These are phyloP conservation scores for Solanum rostratum DNA, from an alignment of 257 asterid species.

Conservation along the genomic window DNA sequence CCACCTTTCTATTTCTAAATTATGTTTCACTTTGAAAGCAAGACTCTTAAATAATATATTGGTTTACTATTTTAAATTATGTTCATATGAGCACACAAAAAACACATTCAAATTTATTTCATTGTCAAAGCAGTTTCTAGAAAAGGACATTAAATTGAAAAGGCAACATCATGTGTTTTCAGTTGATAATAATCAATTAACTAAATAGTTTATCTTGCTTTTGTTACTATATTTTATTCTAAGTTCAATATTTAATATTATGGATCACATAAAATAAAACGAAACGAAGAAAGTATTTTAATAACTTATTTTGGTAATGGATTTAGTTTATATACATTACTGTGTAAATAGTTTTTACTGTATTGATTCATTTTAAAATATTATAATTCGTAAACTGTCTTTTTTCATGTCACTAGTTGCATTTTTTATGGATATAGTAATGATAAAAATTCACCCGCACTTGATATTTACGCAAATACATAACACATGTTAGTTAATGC, in stretches of 20 bases:
- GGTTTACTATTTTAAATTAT: neutral
- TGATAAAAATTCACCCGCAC: neutral
- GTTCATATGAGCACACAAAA: neutral
- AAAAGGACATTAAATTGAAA: constrained; percentile 38
- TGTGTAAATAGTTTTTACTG: accelerated
- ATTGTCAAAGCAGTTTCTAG: constrained; percentile 14
- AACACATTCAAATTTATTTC: neutral
- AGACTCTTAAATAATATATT: neutral
- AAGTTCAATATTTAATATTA: neutral
- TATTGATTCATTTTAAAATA: neutral
- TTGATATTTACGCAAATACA: neutral
- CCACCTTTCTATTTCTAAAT: neutral
- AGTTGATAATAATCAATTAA: neutral
- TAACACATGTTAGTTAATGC: neutral
- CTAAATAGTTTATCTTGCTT: neutral
- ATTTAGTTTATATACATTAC: neutral
- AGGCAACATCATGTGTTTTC: constrained; percentile 27
- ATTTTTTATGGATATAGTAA: neutral
- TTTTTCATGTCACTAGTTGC: neutral
- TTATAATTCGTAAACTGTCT: neutral
- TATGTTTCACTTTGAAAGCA: neutral
- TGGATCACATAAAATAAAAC: no score
- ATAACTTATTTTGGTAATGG: neutral
- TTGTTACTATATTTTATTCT: neutral
- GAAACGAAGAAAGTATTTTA: no score